These are phyloP conservation scores for Bolboschoenoplectus hybrid DNA, from an alignment of 202 grass and related monocot species.

Conservation along the genomic window DNA sequence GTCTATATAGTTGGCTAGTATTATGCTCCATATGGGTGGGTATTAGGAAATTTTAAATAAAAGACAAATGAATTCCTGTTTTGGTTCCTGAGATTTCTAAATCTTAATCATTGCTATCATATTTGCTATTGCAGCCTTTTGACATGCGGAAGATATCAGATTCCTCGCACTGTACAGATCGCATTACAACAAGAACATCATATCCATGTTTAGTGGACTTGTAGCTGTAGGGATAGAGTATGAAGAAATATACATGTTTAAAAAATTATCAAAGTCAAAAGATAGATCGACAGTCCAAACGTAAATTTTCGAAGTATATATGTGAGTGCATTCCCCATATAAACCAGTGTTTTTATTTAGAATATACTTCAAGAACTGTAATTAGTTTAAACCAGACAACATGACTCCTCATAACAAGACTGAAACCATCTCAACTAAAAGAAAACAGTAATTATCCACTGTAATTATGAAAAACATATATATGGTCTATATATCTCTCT, in stretches of 20 bases:
- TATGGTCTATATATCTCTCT: not conserved
- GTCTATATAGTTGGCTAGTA: no score
- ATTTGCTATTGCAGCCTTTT: not conserved
- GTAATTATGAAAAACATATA: constrained; percentile 20
- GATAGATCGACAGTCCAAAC: not conserved
- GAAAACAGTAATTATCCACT: constrained; percentile 4
- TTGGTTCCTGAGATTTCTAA: not conserved
- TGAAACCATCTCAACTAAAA: constrained; percentile 10
- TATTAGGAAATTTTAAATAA: no score
- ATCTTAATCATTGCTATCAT: not conserved
- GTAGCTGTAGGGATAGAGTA: not conserved
- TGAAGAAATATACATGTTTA: not conserved
- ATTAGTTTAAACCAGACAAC: constrained; percentile 18
- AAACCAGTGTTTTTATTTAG: not conserved
- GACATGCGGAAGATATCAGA: no score
- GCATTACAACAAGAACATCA: not conserved
- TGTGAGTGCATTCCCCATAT: not conserved
- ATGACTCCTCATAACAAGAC: constrained; percentile 15
- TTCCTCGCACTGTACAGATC: not conserved
- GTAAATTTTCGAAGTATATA: not conserved
- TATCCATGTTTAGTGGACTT: constrained; percentile 22
- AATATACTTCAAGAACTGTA: constrained; percentile 1
- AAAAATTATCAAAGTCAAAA: not conserved
- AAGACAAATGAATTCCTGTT: not conserved
- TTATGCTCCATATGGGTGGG: no score